Conservation (phyloP, 2,329 filamentous ascomycete species). For the Fragosphaeria purpurea region DNA sequence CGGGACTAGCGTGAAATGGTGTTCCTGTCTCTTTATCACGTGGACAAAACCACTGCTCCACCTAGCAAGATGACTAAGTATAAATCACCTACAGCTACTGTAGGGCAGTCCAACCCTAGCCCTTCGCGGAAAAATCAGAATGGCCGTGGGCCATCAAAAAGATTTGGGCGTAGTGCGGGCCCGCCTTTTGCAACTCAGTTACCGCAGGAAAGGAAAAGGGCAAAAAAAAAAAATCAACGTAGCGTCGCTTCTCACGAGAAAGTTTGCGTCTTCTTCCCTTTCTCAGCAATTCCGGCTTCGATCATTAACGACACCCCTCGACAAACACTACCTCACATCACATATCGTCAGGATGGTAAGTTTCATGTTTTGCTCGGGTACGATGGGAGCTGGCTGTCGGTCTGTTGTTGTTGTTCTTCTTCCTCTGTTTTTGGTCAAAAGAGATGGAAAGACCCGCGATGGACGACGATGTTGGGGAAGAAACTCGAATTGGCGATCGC, state of each 20-base stretch:
- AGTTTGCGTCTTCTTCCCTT: conserved; percentile 9
- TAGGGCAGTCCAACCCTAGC: conserved; percentile 14
- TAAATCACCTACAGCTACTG: not conserved
- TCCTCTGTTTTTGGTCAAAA: not conserved
- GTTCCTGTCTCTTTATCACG: not conserved
- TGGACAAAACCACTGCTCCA: not conserved
- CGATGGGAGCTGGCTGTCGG: too few relatives aligned
- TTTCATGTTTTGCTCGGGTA: not conserved
- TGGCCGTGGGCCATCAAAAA: conserved; percentile 1
- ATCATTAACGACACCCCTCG: conserved; percentile 9
- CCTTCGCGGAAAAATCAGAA: not conserved
- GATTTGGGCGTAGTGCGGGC: conserved; percentile 5
- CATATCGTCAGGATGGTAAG: conserved; percentile 14
- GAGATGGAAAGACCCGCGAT: too few relatives aligned
- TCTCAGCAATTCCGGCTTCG: conserved; percentile 7
- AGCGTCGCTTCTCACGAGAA: conserved; percentile 8
- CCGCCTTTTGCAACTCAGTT: not conserved
- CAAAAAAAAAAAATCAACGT: conserved; percentile 12
- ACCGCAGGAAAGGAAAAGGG: too few relatives aligned
- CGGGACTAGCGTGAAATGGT: too few relatives aligned
- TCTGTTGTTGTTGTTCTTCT: not conserved
- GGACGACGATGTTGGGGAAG: too few relatives aligned
- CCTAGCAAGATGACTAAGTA: conserved; percentile 1
- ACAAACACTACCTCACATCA: not conserved
- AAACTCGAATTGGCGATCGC: too few relatives aligned